Base-by-base conservation (phyloP, 495 filamentous ascomycete genomes). In the Podospora australis region DNA sequence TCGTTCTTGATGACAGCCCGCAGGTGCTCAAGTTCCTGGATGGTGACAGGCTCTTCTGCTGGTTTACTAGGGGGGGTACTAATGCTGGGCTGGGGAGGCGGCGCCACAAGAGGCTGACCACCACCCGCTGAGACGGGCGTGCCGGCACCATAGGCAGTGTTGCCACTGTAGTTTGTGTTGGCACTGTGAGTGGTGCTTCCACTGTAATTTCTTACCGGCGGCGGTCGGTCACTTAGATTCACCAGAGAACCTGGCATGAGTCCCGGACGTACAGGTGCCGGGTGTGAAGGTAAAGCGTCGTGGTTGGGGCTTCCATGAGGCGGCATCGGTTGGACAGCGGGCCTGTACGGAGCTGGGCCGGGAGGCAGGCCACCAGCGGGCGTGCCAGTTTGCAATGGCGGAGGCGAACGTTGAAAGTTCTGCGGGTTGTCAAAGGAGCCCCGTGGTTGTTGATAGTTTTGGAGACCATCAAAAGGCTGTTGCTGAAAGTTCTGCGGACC, bases 221-320 rank as follows among this genome's bases (percentile, higher is more conserved):
- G 70, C 2, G 88, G 85, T 50, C 80, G 82, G 25, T 71, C 64
- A 22, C 53, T 67, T 23, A 72, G 43, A 50, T 72, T 70, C 47
- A 78, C 63, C 70, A 80, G 49, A 6, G 74, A 75, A 53, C 72
- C 68, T 17, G 72, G 66, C 64, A 85, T 79, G 41, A 84, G 73
- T 11, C 90, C 92, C 3, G 86, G 80, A 16, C 90, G 79, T 40
- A 94, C 79, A 9, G 92, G 92, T 4, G 74, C 70, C 8, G 91
- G 89, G 60, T 96, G 92, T 24, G 79, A 74, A 13, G 88, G 82
- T 2, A 94, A 71, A n/a, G 70, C 70, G 61, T 89, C 84, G 3
- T 70, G 56, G 42, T 58, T 61, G 20, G 62, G 40, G 14, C 56
- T 56, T 42, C 19, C 24, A 22, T 48, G 52, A n/a, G 61, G 47